Conservation (phyloP, 2,329 filamentous ascomycete genomes). For the Fusarium metavorans region DNA sequence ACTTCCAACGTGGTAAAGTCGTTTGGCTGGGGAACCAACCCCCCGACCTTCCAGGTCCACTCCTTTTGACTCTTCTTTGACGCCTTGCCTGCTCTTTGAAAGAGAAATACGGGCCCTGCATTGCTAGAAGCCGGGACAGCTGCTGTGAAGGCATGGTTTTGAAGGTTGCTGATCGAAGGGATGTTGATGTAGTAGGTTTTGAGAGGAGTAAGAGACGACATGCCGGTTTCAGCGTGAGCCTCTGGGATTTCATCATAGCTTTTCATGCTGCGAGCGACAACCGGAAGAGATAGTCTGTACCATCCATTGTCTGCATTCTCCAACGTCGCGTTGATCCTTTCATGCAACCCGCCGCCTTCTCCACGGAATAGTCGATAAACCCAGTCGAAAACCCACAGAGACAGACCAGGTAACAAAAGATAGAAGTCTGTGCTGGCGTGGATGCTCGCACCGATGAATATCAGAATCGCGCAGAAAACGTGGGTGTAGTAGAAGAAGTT, state of each 20-base stretch:
- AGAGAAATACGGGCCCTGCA: slow-evolving; percentile 10
- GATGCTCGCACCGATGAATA: slow-evolving; percentile 4
- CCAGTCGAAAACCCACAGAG: slow-evolving; percentile 12
- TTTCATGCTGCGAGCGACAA: background rate
- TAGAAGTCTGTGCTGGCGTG: slow-evolving; percentile 22
- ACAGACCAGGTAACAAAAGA: slow-evolving; percentile 8
- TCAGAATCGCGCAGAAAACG: background rate
- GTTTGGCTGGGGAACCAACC: background rate
- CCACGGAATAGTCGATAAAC: slow-evolving; percentile 3
- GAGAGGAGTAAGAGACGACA: slow-evolving; percentile 1
- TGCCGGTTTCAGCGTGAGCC: background rate
- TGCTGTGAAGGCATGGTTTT: slow-evolving; percentile 20
- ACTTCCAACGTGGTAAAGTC: background rate
- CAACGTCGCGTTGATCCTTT: background rate
- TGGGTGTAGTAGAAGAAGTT: slow-evolving; percentile 20
- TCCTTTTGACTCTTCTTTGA: slow-evolving; percentile 2
- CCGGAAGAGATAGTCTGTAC: slow-evolving; percentile 6
- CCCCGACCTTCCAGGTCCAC: slow-evolving; percentile 15
- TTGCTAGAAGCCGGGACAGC: background rate
- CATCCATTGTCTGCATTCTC: slow-evolving; percentile 12
- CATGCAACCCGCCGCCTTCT: background rate
- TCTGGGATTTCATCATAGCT: background rate
- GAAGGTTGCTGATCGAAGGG: slow-evolving; percentile 9
- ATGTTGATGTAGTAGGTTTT: slow-evolving; percentile 16
- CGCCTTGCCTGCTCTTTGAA: slow-evolving; percentile 6